Percentiles rank a stretch among this genome's conserved stretches.
phyloP scores from a whole-genome alignment of 306 rosid species.

The Hylodesmum podocarpum region DNA sequence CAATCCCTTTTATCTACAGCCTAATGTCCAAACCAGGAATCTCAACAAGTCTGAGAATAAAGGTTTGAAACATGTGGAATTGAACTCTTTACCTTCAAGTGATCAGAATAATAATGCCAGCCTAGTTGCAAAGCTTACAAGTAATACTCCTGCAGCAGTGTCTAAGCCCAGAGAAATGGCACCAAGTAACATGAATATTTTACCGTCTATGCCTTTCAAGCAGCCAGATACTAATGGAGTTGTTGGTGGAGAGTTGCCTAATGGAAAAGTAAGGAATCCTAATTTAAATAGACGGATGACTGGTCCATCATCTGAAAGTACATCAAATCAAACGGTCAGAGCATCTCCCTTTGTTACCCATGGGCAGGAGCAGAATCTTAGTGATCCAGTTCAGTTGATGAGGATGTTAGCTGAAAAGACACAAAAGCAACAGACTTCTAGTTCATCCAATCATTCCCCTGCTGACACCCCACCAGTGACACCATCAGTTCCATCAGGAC shows the following conservation, averaged over 20 bases:
- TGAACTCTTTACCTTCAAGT: constrained; percentile 62
- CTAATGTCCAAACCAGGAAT: constrained; percentile 48
- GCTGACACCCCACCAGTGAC: constrained; percentile 52
- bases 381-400: constrained; percentile 87
- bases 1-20: constrained; percentile 46
- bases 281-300: constrained; percentile 48
- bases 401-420: constrained; percentile 68
- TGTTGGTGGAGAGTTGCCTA: constrained; percentile 57
- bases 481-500: constrained; percentile 53
- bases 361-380: constrained; percentile 64
- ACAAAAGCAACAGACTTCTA: constrained; percentile 68
- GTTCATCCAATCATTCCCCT: constrained; percentile 60
- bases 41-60: constrained; percentile 54
- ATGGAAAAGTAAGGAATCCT: constrained; percentile 57
- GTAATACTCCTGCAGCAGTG: constrained; percentile 49
- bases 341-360: constrained; percentile 51
- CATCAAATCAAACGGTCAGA: constrained; percentile 55
- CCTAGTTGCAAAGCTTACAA: constrained; percentile 53
- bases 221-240: constrained; percentile 59
- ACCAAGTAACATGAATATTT: constrained; percentile 49
- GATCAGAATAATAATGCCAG: constrained; percentile 57
- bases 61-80: constrained; percentile 69
- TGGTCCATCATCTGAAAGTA: constrained; percentile 55
- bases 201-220: constrained; percentile 57
- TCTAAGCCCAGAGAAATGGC: constrained; percentile 62